phyloP scores from a whole-genome alignment of 768 basidiomycete species.

The Strobilomyces echinocephalus region DNA sequence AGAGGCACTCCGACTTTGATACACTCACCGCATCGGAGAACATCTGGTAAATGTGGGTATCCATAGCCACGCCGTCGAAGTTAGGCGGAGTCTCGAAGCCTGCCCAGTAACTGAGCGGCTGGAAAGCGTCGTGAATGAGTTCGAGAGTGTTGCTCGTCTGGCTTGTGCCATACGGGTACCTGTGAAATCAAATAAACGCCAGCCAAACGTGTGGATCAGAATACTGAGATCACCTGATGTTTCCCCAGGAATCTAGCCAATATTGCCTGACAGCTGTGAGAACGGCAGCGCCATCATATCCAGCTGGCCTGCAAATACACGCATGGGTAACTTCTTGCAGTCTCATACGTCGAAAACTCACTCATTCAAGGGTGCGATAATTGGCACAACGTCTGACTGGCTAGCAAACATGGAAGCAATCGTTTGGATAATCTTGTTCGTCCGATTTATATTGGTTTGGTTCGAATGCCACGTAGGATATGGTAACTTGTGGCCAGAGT shows the following conservation, averaged over 20 bases:
- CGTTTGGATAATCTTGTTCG: slow-evolving; percentile 57
- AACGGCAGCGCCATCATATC: slow-evolving; percentile 50
- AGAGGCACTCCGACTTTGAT: neutral
- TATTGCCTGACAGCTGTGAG: slow-evolving; percentile 53
- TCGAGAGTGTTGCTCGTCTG: slow-evolving; percentile 54
- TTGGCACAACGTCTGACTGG: slow-evolving; percentile 50
- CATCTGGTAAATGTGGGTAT: slow-evolving; percentile 77
- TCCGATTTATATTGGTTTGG: slow-evolving; percentile 61
- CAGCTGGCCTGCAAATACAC: slow-evolving; percentile 57
- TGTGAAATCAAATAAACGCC: slow-evolving; percentile 12
- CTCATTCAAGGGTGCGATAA: slow-evolving; percentile 80
- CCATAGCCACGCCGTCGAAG: slow-evolving; percentile 67
- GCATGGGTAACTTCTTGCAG: neutral
- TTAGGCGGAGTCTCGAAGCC: slow-evolving; percentile 52
- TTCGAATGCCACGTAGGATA: slow-evolving; percentile 68
- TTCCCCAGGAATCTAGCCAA: slow-evolving; percentile 71
- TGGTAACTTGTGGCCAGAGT: slow-evolving; percentile 63
- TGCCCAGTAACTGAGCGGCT: slow-evolving; percentile 64
- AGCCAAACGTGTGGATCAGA: neutral
- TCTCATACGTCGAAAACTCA: slow-evolving; percentile 27
- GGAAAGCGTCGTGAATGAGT: slow-evolving; percentile 77
- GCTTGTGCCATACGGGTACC: slow-evolving; percentile 41
- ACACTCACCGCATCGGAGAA: slow-evolving; percentile 53
- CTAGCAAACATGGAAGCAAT: slow-evolving; percentile 57
- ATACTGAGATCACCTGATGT: slow-evolving; percentile 48